Percentiles rank a stretch among this genome's conserved stretches.
These are phyloP conservation scores for Leishmania tropica DNA, from an alignment of 208 protist genomes.

Conservation along the genomic window DNA sequence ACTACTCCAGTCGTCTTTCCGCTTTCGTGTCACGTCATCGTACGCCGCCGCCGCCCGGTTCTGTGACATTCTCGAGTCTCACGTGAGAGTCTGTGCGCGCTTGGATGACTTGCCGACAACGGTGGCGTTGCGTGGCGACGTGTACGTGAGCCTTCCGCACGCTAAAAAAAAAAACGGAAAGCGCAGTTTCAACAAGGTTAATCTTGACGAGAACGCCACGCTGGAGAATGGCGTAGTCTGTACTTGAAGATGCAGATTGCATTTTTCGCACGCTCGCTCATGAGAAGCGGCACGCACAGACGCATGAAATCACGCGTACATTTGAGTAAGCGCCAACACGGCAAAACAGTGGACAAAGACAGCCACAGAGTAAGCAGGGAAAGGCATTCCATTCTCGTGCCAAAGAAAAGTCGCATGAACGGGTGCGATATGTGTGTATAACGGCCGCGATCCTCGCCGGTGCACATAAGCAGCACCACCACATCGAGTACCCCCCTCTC, in stretches of 20 bases:
- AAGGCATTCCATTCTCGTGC: background rate
- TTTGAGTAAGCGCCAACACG: background rate
- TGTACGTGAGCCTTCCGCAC: background rate
- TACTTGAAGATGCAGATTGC: too few species aligned
- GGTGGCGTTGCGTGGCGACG: background rate
- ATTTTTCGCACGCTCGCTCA: background rate
- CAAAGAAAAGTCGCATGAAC: background rate
- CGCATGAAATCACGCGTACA: too few species aligned
- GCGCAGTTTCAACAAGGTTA: background rate
- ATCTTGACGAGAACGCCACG: background rate
- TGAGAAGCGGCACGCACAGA: background rate
- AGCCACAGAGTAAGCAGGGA: background rate
- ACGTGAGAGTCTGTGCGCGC: background rate
- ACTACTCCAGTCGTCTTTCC: conserved; percentile 63
- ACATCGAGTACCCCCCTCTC: too few species aligned
- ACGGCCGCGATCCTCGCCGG: background rate
- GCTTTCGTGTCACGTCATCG: conserved; percentile 57
- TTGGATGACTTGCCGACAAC: background rate
- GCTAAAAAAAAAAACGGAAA: background rate
- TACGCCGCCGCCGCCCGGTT: conserved; percentile 60
- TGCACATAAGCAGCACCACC: background rate
- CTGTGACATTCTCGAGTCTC: background rate
- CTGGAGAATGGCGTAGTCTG: background rate
- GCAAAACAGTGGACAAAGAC: background rate
- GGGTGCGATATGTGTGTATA: background rate